These are phyloP conservation scores for Citrus sp. DNA, from an alignment of 345 rosid genomes.

Conservation along the genomic window DNA sequence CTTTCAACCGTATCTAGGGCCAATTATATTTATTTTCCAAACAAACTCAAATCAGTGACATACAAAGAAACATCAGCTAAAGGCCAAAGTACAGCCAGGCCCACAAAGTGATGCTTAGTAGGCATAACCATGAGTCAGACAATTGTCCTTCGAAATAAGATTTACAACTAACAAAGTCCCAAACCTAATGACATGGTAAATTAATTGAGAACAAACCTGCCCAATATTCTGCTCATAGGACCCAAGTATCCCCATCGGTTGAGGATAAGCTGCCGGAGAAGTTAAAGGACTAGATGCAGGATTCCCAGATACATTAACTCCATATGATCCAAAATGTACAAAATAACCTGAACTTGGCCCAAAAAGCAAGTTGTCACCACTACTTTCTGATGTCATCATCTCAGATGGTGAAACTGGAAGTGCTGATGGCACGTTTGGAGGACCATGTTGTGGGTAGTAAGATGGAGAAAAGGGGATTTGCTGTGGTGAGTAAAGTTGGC, in stretches of 20 bases:
- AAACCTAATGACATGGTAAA: not conserved
- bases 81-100: not conserved
- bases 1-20: not conserved
- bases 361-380: constrained; percentile 33
- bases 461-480: constrained; percentile 50
- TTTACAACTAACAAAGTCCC: not conserved
- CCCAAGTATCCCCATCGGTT: constrained; percentile 68
- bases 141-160: not conserved
- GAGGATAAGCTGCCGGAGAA: constrained; percentile 51
- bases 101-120: not conserved
- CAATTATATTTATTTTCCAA: not conserved
- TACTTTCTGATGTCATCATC: constrained; percentile 38
- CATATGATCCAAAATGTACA: constrained; percentile 52
- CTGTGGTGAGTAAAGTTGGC: constrained; percentile 47
- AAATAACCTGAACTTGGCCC: constrained; percentile 52
- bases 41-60: not conserved
- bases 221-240: constrained; percentile 56
- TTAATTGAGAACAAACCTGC: constrained; percentile 39
- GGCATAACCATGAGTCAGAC: not conserved
- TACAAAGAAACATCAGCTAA: not conserved
- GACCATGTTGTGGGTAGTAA: constrained; percentile 37
- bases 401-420: constrained; percentile 42
- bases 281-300: constrained; percentile 36
- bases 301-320: constrained; percentile 34
- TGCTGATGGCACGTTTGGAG: constrained; percentile 39